A percentile compares a stretch with the other conserved stretches of the same genome.
phyloP scores from a whole-genome alignment of 129 eudicot genomes.

The Chrysanthemum makinoi region DNA sequence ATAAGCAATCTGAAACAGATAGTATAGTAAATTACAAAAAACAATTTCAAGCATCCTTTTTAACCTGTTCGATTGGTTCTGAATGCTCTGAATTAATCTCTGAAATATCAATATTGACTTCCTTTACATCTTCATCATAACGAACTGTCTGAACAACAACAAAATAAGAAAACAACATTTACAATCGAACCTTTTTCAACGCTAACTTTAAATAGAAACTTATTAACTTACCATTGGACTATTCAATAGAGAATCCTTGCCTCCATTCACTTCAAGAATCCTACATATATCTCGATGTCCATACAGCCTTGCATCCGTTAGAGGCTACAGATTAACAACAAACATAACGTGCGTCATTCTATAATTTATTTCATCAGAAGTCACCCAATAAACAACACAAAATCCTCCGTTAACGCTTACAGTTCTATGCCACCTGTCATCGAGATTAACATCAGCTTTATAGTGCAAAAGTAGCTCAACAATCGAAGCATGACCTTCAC shows the following conservation, averaged over 20 bases:
- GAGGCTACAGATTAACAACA: conserved; percentile 37
- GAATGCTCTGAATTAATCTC: conserved; percentile 45
- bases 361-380: no score
- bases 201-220: not conserved
- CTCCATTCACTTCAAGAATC: conserved; percentile 72
- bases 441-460: conserved; percentile 65
- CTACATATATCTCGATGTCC: conserved; percentile 75
- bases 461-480: conserved; percentile 72
- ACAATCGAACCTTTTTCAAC: not conserved
- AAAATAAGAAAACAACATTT: no score
- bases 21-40: no score
- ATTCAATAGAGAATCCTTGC: conserved; percentile 44
- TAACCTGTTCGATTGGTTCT: conserved; percentile 49
- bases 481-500: conserved; percentile 79
- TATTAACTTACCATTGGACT: conserved; percentile 50
- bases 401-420: conserved; percentile 22
- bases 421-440: conserved; percentile 67
- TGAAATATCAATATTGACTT: conserved; percentile 58
- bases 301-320: conserved; percentile 71
- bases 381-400: conserved; percentile 7
- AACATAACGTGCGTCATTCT: not conserved
- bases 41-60: no score
- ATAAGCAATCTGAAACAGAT: not conserved
- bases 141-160: conserved; percentile 42
- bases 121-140: conserved; percentile 57